A percentile compares a stretch with the other conserved stretches of the same genome.
Evolutionary conservation across 2,329 filamentous ascomycete species (phyloP).

Genomic region (Clonostachys sp.): DNA sequence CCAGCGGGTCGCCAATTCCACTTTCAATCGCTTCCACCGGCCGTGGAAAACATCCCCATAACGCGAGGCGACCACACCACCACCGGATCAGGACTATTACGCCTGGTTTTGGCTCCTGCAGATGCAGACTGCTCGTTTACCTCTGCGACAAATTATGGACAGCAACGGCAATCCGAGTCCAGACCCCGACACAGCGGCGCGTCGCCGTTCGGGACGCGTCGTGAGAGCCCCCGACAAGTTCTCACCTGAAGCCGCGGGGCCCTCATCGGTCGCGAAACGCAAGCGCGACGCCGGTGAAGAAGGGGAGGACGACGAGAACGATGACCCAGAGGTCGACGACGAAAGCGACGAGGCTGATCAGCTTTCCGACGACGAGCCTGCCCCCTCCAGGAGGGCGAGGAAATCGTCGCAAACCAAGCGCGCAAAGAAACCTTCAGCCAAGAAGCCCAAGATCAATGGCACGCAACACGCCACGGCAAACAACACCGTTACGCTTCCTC

Average conservation of each 20-base stretch:
- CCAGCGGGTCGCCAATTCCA: not conserved
- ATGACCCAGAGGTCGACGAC: conserved; percentile 40
- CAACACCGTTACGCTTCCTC: conserved; percentile 39
- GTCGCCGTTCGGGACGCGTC: conserved; percentile 67
- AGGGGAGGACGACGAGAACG: conserved; percentile 40
- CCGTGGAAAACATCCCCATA: conserved; percentile 1
- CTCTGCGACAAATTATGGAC: conserved; percentile 34
- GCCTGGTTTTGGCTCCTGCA: conserved; percentile 6
- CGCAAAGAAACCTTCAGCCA: conserved; percentile 52
- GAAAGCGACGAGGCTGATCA: conserved; percentile 39
- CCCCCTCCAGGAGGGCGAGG: conserved; percentile 21
- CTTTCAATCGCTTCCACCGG: not conserved
- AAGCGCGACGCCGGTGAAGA: conserved; percentile 48
- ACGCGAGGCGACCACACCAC: not conserved
- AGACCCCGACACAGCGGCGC: conserved; percentile 44
- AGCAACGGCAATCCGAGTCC: conserved; percentile 50
- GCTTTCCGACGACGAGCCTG: conserved; percentile 37
- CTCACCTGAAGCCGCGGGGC: conserved; percentile 38
- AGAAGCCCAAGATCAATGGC: conserved; percentile 62
- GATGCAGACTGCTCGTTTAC: conserved; percentile 7
- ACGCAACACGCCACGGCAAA: conserved; percentile 27
- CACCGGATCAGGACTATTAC: not conserved
- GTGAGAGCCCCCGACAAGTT: conserved; percentile 57
- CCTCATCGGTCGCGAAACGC: conserved; percentile 46
- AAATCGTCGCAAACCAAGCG: conserved; percentile 36